Conservation (phyloP, 202 grass and related monocot genomes). For the Setaria viridis region DNA sequence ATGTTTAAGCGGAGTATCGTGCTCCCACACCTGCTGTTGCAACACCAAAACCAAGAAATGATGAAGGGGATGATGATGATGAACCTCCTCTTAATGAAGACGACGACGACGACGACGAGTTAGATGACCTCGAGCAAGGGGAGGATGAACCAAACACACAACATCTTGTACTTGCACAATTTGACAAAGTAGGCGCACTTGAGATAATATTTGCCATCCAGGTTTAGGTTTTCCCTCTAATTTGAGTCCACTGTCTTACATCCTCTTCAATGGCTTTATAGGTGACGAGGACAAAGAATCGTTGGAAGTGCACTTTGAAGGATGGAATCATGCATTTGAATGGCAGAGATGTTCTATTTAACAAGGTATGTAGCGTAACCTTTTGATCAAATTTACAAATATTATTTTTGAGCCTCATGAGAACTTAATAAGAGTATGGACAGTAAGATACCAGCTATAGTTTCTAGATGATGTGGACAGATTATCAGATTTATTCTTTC, state of each 20-base stretch:
- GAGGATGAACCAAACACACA: conserved; percentile 86
- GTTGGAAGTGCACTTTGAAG: conserved; percentile 98
- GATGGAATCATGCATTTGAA: conserved; percentile 99
- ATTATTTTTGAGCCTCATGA: neutral
- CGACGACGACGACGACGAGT: conserved; percentile 78
- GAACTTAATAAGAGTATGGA: neutral
- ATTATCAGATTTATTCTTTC: neutral
- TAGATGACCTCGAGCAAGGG: conserved; percentile 78
- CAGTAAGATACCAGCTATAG: neutral
- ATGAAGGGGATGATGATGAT: conserved; percentile 75
- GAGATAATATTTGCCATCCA: conserved; percentile 20
- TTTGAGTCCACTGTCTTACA: conserved; percentile 17
- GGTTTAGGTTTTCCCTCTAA: conserved; percentile 6
- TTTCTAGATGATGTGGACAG: neutral
- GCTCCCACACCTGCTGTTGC: conserved; percentile 67
- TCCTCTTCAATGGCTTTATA: conserved; percentile 47
- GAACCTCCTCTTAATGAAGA: conserved; percentile 99
- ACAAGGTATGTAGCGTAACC: conserved; percentile 65
- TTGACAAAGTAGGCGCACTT: conserved; percentile 77
- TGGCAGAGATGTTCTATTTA: conserved; percentile 92
- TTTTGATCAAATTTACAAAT: neutral
- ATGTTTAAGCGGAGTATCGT: conserved; percentile 70
- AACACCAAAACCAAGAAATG: conserved; percentile 70
- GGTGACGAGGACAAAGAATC: conserved; percentile 97
- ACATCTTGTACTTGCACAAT: conserved; percentile 94